Evolutionary conservation across 495 filamentous ascomycete species (phyloP).

Genomic region (Annulohypoxylon stygium): DNA sequence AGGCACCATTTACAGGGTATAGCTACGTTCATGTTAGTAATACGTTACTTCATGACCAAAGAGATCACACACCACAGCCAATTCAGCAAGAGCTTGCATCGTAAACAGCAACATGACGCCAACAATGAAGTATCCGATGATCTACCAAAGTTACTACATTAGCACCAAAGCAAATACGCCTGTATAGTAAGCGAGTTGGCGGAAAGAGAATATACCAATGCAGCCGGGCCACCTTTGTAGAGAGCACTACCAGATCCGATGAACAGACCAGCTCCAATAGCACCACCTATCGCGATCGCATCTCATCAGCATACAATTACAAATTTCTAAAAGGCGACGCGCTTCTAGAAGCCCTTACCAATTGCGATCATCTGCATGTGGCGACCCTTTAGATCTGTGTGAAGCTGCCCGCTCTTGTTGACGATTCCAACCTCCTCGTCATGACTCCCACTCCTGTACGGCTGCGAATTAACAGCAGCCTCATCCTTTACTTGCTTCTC

Average conservation of each 20-base stretch:
- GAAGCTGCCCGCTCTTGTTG: conserved; percentile 44
- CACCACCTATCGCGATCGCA: conserved; percentile 55
- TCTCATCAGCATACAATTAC: conserved; percentile 30
- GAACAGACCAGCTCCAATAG: conserved; percentile 71
- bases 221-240: conserved; percentile 65
- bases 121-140: conserved; percentile 67
- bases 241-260: conserved; percentile 66
- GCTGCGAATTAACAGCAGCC: neutral
- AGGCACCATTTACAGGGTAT: conserved; percentile 68
- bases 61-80: conserved; percentile 69
- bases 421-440: conserved; percentile 54
- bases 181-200: neutral
- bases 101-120: conserved; percentile 62
- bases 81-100: conserved; percentile 73
- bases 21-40: neutral
- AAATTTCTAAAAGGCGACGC: neutral
- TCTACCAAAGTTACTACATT: conserved; percentile 33
- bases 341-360: conserved; percentile 56
- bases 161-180: neutral
- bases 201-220: conserved; percentile 55
- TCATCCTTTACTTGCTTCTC: conserved; percentile 36
- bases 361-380: conserved; percentile 86
- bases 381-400: conserved; percentile 57
- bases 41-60: neutral
- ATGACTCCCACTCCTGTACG: neutral